Evolutionary conservation across 768 basidiomycete genomes (phyloP).

Genomic region (Auriscalpium orientale): DNA sequence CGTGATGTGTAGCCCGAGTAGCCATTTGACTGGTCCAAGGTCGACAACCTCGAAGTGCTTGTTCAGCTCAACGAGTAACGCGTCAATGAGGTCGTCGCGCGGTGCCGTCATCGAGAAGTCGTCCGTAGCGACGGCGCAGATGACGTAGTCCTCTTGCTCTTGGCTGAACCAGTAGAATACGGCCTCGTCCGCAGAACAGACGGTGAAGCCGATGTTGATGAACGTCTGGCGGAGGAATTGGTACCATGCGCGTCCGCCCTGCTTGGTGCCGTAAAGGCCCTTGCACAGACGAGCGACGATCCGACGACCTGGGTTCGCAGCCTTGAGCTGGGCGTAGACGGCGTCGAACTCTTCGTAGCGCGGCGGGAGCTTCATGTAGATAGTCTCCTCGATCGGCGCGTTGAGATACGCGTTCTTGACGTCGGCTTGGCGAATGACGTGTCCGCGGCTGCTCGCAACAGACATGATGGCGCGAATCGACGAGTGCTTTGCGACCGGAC

Average conservation of each 20-base stretch:
- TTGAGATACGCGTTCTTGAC: slow-evolving; percentile 35
- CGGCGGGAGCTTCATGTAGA: slow-evolving; percentile 37
- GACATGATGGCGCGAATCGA: slow-evolving; percentile 21
- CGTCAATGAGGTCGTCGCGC: not conserved
- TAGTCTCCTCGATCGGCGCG: slow-evolving; percentile 26
- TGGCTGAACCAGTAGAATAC: slow-evolving; percentile 5
- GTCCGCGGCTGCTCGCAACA: slow-evolving; percentile 26
- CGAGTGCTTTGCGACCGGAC: too few relatives aligned
- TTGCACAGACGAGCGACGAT: slow-evolving; percentile 20
- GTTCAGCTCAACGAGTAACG: not conserved
- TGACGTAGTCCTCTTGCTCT: not conserved
- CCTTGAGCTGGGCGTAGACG: not conserved
- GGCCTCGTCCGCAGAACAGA: not conserved
- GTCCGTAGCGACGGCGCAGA: not conserved
- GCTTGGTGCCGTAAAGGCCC: slow-evolving; percentile 31
- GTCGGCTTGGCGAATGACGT: slow-evolving; percentile 33
- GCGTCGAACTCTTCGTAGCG: slow-evolving; percentile 11
- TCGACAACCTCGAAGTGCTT: not conserved
- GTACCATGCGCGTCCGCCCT: slow-evolving; percentile 28
- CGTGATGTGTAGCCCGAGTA: slow-evolving; percentile 15
- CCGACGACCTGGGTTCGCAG: not conserved
- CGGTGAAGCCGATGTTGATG: not conserved
- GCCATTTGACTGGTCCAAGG: not conserved
- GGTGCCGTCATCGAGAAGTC: not conserved
- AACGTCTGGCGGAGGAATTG: slow-evolving; percentile 5